Percentiles rank a stretch among this genome's conserved stretches.
Conservation (phyloP, 176 grass and related monocot species). For the Phoenix roebelenii region DNA sequence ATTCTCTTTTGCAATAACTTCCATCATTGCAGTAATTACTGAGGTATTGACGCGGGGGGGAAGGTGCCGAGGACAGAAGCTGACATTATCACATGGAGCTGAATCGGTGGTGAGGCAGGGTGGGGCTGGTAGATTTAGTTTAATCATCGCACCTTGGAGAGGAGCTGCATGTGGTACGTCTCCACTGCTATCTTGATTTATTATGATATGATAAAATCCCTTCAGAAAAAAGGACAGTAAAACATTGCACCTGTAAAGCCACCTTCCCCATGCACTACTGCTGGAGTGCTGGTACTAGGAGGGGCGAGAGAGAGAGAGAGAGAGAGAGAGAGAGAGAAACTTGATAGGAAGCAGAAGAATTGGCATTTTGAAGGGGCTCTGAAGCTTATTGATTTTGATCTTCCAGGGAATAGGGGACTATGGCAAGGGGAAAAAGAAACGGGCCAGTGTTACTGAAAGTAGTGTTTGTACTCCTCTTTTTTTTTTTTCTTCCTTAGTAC, state of each 20-base stretch:
- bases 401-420: too few species aligned
- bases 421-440: too few species aligned
- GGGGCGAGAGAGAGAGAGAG: too few species aligned
- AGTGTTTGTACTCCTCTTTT: too few species aligned
- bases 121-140: slow-evolving; percentile 17
- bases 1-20: slow-evolving; percentile 16
- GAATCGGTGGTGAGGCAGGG: slow-evolving; percentile 24
- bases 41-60: background rate
- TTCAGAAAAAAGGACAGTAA: slow-evolving; percentile 8
- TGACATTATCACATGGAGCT: slow-evolving; percentile 60
- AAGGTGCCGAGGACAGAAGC: slow-evolving; percentile 3
- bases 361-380: too few species aligned
- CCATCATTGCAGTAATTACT: slow-evolving; percentile 16
- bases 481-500: too few species aligned
- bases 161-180: slow-evolving; percentile 19
- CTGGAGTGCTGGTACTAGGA: slow-evolving; percentile 2
- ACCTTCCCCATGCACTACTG: background rate
- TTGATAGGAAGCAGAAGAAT: too few species aligned
- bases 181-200: background rate
- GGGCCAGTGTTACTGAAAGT: background rate
- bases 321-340: too few species aligned
- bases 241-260: background rate
- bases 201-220: slow-evolving; percentile 32
- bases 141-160: slow-evolving; percentile 14
- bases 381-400: too few species aligned